Evolutionary conservation across 2,329 filamentous ascomycete species (phyloP), one percentile per base, ranked within the genome.

Genomic region (Penicillium sclerotigenum): DNA sequence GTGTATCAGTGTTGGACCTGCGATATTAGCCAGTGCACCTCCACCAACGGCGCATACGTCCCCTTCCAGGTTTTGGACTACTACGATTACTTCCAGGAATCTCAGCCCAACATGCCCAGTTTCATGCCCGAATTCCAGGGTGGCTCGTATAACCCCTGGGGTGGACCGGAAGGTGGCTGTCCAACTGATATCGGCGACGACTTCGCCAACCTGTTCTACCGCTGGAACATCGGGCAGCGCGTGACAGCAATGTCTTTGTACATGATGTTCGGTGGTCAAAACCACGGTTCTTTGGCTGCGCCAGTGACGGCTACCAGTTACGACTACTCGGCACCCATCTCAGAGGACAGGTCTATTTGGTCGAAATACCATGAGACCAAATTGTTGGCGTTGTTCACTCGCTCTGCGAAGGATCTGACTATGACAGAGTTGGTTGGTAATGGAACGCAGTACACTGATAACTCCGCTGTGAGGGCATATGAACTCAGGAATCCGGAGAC

Each of bases 221-320:
- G 83, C 11, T 81, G 86, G 64, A 79, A 86, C 51, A 81, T 87
- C 26, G 82, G 78, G 26, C 81, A 87, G 62, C 76, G 81, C 0
- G 79, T 86, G 4, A 84, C 82, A 0, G 82, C 82, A 0, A 79
- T 86, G 52, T 85, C 79, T 29, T 68, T 87, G 2, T 87, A 87
- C 66, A 87, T 87, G 83, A 71, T 85, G 49, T 87, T 80, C 50
- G 85, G 85, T 4, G 85, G 85, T 2, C 87, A 85, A 0, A 86
- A 83, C 59, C 87, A 83, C 83, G 84, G 84, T 5, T 80, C 80
- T 46, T 72, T 85, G 29, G 80, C 83, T 13, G 79, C 79, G 4
- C 83, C 84, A 0, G 79, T 82, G 1, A 83, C 83, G 29, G 83
- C 79, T 1, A 83, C 81, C 3, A 85, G 81, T 31, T 87, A 87